A percentile compares a stretch with the other conserved stretches of the same genome.
These are phyloP conservation scores for Naumovozyma dairenensis DNA, from an alignment of 805 yeast genomes.

Conservation along the genomic window DNA sequence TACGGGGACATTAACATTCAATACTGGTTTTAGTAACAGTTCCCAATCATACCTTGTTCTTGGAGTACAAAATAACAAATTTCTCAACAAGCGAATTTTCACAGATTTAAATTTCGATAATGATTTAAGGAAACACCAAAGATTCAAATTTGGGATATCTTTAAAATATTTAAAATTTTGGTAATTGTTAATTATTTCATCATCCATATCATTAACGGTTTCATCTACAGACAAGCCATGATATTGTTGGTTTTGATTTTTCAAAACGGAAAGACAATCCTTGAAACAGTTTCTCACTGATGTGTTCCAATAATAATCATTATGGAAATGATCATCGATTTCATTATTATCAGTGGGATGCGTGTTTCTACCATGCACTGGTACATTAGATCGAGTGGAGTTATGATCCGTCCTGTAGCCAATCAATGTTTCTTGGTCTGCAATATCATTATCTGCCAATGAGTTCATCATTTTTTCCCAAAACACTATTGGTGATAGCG, in stretches of 20 bases:
- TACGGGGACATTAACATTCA: slow-evolving; percentile 27
- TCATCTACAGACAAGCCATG: slow-evolving; percentile 4
- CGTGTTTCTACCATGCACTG: background rate
- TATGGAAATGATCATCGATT: background rate
- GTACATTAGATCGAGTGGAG: too few relatives aligned
- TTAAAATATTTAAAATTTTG: slow-evolving; percentile 18
- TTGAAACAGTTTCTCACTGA: slow-evolving; percentile 14
- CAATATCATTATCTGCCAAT: background rate
- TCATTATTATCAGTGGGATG: background rate
- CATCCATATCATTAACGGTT: slow-evolving; percentile 8
- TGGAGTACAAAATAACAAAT: slow-evolving; percentile 31
- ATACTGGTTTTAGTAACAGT: slow-evolving; percentile 27
- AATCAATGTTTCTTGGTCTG: slow-evolving; percentile 24
- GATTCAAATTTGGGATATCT: slow-evolving; percentile 32
- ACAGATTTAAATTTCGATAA: slow-evolving; percentile 28
- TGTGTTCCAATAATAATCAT: slow-evolving; percentile 21
- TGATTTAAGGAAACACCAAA: slow-evolving; percentile 27
- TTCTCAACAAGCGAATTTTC: slow-evolving; percentile 30
- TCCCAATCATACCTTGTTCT: slow-evolving; percentile 34
- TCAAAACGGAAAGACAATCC: slow-evolving; percentile 4
- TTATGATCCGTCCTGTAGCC: slow-evolving; percentile 7
- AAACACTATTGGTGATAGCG: slow-evolving; percentile 19
- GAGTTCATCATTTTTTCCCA: slow-evolving; percentile 14
- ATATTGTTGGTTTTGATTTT: background rate
- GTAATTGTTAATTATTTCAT: slow-evolving; percentile 17